These are phyloP conservation scores for Neurospora sp. DNA, from an alignment of 495 filamentous ascomycete genomes.

Conservation along the genomic window DNA sequence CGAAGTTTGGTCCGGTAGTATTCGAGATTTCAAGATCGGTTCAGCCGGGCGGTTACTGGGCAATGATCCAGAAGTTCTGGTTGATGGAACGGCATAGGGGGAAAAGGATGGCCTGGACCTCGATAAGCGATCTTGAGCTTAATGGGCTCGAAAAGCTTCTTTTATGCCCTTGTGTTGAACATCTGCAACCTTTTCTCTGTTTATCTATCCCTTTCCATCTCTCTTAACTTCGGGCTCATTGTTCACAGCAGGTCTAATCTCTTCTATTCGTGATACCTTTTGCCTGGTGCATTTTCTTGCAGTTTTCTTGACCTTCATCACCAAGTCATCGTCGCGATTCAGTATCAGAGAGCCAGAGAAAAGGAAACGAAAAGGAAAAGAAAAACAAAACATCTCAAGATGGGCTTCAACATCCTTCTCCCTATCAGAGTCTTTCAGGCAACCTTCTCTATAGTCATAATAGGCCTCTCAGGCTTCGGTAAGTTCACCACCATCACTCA, in stretches of 20 bases:
- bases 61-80: not conserved
- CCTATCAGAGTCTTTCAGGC: constrained; percentile 41
- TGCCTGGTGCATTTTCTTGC: not conserved
- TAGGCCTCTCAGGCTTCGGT: constrained; percentile 66
- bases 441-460: constrained; percentile 53
- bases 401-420: constrained; percentile 16
- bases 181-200: not conserved
- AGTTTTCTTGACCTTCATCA: not conserved
- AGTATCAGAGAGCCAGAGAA: not conserved
- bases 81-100: not conserved
- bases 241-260: not conserved
- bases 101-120: not conserved
- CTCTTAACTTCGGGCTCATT: not conserved
- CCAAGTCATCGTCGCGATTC: not conserved
- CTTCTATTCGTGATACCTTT: not conserved
- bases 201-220: not conserved
- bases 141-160: not conserved
- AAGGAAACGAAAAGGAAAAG: not conserved
- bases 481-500: constrained; percentile 13
- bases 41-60: not conserved
- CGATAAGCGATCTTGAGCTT: not conserved
- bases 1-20: not conserved
- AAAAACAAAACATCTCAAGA: not conserved
- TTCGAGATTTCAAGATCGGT: not conserved
- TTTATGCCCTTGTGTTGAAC: not conserved